phyloP scores from a whole-genome alignment of 208 protist species.

The Trypanosoma mega region DNA sequence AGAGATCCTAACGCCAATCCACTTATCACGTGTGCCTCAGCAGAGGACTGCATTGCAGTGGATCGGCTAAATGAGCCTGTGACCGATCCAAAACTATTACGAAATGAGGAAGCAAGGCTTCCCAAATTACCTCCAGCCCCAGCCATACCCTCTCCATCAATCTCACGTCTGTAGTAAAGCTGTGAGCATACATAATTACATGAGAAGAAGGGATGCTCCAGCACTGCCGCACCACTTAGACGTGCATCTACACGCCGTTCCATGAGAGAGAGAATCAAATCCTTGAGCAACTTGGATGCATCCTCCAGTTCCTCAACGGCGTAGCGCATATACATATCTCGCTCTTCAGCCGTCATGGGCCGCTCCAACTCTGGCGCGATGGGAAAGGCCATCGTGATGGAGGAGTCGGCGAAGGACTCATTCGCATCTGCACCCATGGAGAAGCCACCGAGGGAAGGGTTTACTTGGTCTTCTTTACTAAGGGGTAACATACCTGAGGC shows the following conservation, averaged over 20 bases:
- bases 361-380: not conserved
- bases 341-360: constrained; percentile 17
- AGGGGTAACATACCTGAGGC: no score
- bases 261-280: constrained; percentile 65
- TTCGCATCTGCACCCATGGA: not conserved
- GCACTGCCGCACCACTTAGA: constrained; percentile 56
- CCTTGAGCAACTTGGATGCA: constrained; percentile 53
- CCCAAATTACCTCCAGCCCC: no score
- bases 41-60: no score
- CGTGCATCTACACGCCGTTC: constrained; percentile 53
- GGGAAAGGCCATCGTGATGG: not conserved
- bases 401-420: not conserved
- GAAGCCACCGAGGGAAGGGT: no score
- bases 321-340: constrained; percentile 36
- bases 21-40: no score
- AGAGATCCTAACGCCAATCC: no score
- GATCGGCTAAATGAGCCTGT: not conserved
- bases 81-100: not conserved
- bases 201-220: constrained; percentile 88
- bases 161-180: constrained; percentile 56
- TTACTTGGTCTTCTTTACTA: no score
- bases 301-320: constrained; percentile 54
- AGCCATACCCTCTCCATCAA: constrained; percentile 1
- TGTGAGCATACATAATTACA: constrained; percentile 75
- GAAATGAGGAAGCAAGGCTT: no score